phyloP scores from a whole-genome alignment of 2,329 filamentous ascomycete genomes.

The Aotearoamyces nothofagi region DNA sequence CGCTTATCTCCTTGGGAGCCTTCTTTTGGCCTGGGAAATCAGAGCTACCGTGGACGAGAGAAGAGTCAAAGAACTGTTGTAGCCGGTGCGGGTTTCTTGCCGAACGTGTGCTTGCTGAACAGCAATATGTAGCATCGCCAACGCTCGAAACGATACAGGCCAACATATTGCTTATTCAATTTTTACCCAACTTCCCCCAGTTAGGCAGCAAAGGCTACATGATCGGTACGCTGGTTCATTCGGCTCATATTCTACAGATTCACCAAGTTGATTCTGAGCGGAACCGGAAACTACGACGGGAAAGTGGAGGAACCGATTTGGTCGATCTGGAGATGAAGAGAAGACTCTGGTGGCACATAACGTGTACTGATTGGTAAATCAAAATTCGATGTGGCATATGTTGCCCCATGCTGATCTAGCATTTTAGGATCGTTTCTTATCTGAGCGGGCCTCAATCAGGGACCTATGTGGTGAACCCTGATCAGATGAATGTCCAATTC shows the following conservation, averaged over 20 bases:
- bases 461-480: constrained; percentile 21
- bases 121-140: constrained; percentile 7
- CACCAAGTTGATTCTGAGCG: constrained; percentile 9
- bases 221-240: constrained; percentile 14
- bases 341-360: constrained; percentile 26
- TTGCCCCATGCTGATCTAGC: constrained; percentile 9
- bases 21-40: background rate
- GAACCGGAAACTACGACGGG: constrained; percentile 10
- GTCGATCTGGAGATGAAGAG: constrained; percentile 21
- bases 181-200: too few species aligned
- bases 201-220: too few species aligned
- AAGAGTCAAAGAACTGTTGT: background rate
- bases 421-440: constrained; percentile 18
- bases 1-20: constrained; percentile 6
- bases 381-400: background rate
- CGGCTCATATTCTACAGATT: constrained; percentile 10
- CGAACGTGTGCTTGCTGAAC: constrained; percentile 13
- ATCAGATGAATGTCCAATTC: constrained; percentile 23
- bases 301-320: constrained; percentile 9
- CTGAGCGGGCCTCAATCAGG: constrained; percentile 21
- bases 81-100: background rate
- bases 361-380: constrained; percentile 21
- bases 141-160: background rate
- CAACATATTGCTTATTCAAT: background rate
- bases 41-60: background rate